Conservation (phyloP, 768 basidiomycete genomes). For the Floccularia luteovirens region DNA sequence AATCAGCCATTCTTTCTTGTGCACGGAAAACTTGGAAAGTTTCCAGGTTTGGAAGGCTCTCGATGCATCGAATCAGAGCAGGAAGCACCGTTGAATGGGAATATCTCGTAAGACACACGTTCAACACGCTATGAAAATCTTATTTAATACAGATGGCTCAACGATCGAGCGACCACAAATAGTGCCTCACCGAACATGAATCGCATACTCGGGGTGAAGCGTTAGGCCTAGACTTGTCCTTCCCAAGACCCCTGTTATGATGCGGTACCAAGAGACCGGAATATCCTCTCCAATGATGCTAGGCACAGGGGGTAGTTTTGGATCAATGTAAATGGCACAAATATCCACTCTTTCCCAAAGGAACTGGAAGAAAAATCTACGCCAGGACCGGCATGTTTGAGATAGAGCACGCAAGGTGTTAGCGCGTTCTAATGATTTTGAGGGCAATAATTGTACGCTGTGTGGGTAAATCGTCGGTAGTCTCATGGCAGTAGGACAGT, state of each 20-base stretch:
- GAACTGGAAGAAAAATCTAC: conserved; percentile 18
- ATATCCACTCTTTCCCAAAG: conserved; percentile 23
- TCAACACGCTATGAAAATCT: conserved; percentile 12
- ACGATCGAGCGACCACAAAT: neutral
- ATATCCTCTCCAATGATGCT: neutral
- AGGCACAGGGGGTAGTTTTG: neutral
- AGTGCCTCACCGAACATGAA: conserved; percentile 14
- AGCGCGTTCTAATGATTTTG: conserved; percentile 15
- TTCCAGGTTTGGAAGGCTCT: conserved; percentile 20
- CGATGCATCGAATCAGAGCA: conserved; percentile 17
- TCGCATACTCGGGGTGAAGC: conserved; percentile 13
- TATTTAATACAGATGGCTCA: neutral
- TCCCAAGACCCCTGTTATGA: conserved; percentile 14
- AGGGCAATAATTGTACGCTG: conserved; percentile 9
- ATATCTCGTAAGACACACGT: conserved; percentile 20
- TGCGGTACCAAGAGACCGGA: conserved; percentile 13
- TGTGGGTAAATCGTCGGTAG: conserved; percentile 10
- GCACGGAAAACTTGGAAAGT: conserved; percentile 22
- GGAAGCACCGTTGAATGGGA: conserved; percentile 13
- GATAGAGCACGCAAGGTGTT: conserved; percentile 23
- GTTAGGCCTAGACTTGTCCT: conserved; percentile 15
- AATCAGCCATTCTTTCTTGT: conserved; percentile 20
- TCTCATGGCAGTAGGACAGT: conserved; percentile 14
- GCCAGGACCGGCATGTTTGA: conserved; percentile 20
- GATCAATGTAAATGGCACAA: conserved; percentile 11